phyloP scores from a whole-genome alignment of 345 rosid genomes.

The Aethionema arabicum region DNA sequence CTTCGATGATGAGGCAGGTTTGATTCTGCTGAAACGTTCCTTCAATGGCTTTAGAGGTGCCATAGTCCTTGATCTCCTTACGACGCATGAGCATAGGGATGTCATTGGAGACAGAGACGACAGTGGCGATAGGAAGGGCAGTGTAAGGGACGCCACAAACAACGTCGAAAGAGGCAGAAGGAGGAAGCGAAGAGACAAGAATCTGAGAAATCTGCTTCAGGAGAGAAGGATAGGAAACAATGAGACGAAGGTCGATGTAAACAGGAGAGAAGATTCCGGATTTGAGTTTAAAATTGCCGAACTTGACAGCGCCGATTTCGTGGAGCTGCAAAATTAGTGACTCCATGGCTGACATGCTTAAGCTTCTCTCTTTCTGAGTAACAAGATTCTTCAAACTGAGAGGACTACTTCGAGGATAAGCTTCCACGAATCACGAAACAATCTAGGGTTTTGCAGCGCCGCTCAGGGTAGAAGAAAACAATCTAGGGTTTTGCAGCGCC shows the following conservation, averaged over 20 bases:
- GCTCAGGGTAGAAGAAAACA: too few relatives aligned
- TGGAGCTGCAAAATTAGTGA: constrained; percentile 80
- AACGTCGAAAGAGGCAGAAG: constrained; percentile 54
- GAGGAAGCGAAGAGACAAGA: constrained; percentile 62
- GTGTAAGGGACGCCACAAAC: constrained; percentile 97
- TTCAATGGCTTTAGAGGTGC: constrained; percentile 83
- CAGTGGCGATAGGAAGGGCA: constrained; percentile 89
- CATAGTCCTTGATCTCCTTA: constrained; percentile 86
- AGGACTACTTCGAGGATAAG: too few relatives aligned
- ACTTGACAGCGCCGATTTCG: constrained; percentile 88
- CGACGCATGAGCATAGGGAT: constrained; percentile 95
- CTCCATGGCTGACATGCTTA: constrained; percentile 54
- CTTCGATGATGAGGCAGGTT: constrained; percentile 71
- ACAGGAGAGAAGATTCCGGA: constrained; percentile 89
- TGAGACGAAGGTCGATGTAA: constrained; percentile 95
- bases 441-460: too few relatives aligned
- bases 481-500: too few relatives aligned
- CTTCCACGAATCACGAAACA: too few relatives aligned
- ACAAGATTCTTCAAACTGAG: too few relatives aligned
- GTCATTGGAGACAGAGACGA: constrained; percentile 59
- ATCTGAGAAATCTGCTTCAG: constrained; percentile 71
- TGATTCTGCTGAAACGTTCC: constrained; percentile 59
- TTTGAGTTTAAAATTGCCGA: constrained; percentile 85
- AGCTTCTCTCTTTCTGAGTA: not conserved
- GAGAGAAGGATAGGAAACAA: constrained; percentile 79